Evolutionary conservation across 2,329 filamentous ascomycete genomes (phyloP).

Genomic region (Plectosphaerella plurivora): DNA sequence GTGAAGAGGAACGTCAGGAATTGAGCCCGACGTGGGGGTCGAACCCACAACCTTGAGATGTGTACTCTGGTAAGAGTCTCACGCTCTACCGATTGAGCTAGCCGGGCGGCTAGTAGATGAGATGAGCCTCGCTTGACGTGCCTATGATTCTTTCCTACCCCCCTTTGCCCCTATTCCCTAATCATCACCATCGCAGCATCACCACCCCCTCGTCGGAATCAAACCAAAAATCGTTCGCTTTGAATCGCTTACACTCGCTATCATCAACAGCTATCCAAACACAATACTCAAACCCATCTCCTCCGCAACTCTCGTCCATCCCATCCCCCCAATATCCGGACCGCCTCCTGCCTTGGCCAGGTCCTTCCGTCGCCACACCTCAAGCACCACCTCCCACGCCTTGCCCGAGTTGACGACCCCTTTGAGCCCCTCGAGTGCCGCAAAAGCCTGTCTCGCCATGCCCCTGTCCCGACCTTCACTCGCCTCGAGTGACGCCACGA

Average conservation of each 20-base stretch:
- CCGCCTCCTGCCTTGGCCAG: constrained; percentile 8
- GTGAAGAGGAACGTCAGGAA: background rate
- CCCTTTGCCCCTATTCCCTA: too few relatives aligned
- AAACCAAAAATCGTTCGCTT: too few relatives aligned
- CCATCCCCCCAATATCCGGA: constrained; percentile 7
- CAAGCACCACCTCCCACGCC: constrained; percentile 10
- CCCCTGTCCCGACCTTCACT: constrained; percentile 11
- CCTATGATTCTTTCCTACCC: too few relatives aligned
- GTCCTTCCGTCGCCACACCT: constrained; percentile 11
- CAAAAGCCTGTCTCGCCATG: constrained; percentile 11
- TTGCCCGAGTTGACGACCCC: constrained; percentile 9
- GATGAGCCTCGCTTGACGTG: too few relatives aligned
- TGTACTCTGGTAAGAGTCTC: constrained; percentile 51
- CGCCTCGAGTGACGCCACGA: constrained; percentile 10
- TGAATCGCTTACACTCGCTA: too few relatives aligned
- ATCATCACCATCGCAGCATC: too few relatives aligned
- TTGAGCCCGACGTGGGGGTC: background rate
- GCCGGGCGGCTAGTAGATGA: constrained; percentile 31
- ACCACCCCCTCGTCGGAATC: too few relatives aligned
- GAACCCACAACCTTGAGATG: constrained; percentile 1
- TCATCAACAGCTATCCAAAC: constrained; percentile 6
- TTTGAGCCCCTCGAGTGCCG: constrained; percentile 7
- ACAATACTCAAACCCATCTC: constrained; percentile 10
- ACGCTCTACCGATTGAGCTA: constrained; percentile 71
- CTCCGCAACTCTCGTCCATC: constrained; percentile 10